Conservation (phyloP, 805 yeast genomes). For the Sugiyamaella qingdaonensis region DNA sequence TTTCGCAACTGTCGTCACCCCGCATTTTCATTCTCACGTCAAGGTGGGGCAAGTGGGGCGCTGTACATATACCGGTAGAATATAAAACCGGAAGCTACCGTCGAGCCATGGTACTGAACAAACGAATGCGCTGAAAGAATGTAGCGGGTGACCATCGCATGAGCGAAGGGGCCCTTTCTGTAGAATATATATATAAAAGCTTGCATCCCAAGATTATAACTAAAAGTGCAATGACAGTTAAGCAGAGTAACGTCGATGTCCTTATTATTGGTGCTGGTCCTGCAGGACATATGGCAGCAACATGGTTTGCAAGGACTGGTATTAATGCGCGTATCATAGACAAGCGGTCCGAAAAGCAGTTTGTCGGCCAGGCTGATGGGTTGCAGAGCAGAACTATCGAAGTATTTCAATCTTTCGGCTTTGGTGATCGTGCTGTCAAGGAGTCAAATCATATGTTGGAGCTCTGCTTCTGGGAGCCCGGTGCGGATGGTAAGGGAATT, state of each 20-base stretch:
- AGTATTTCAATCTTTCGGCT: slow-evolving; percentile 30
- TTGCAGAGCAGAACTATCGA: slow-evolving; percentile 33
- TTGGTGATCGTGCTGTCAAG: slow-evolving; percentile 29
- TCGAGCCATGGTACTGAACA: no score
- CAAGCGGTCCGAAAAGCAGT: slow-evolving; percentile 29
- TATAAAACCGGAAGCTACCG: no score
- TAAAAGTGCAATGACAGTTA: not conserved
- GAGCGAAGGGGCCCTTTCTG: no score
- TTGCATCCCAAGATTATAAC: no score
- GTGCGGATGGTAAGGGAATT: slow-evolving; percentile 25
- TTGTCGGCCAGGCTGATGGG: slow-evolving; percentile 37
- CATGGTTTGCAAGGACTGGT: slow-evolving; percentile 33
- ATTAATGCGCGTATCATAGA: slow-evolving; percentile 31
- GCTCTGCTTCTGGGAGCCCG: slow-evolving; percentile 34
- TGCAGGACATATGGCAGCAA: slow-evolving; percentile 37
- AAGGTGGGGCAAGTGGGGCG: no score
- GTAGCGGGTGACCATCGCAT: no score
- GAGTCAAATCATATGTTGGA: slow-evolving; percentile 31
- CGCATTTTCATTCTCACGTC: no score
- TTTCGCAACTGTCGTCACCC: no score
- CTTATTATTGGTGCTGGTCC: slow-evolving; percentile 40
- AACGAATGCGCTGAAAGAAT: no score
- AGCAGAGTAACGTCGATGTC: slow-evolving; percentile 27
- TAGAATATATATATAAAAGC: no score
- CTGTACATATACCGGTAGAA: no score